Conservation (phyloP, 2,329 filamentous ascomycete species). For the Pyricularia sp. region DNA sequence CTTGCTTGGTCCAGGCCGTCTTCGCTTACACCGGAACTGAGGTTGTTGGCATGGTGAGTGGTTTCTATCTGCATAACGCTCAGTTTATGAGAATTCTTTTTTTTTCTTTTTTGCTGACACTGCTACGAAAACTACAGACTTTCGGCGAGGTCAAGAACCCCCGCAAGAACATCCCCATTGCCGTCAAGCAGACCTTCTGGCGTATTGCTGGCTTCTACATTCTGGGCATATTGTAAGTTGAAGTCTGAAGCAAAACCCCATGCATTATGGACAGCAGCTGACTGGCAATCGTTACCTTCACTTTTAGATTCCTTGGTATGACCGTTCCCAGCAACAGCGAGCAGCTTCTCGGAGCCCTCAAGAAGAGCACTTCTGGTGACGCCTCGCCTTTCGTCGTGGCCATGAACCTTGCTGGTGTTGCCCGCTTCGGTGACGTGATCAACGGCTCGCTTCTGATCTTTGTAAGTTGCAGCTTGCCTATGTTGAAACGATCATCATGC, state of each 20-base stretch:
- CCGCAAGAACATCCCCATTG: constrained; percentile 44
- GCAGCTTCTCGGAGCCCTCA: neutral
- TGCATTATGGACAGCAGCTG: neutral
- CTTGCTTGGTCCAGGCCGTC: neutral
- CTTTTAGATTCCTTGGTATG: neutral
- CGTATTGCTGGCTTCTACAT: constrained; percentile 42
- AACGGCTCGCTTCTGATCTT: neutral
- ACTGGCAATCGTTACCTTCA: neutral
- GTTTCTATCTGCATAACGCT: neutral
- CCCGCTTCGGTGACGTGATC: neutral
- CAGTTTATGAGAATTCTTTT: neutral
- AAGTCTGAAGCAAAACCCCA: neutral
- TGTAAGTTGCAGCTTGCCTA: neutral
- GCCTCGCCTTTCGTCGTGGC: neutral
- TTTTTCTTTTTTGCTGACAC: neutral
- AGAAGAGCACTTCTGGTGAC: neutral
- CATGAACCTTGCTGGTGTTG: neutral
- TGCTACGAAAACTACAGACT: neutral
- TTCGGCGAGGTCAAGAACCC: constrained; percentile 50
- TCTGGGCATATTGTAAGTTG: neutral
- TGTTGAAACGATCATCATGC: neutral
- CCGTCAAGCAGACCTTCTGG: constrained; percentile 55
- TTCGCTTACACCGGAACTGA: neutral
- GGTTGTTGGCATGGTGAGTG: neutral
- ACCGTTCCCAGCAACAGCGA: neutral